phyloP scores from a whole-genome alignment of 371 early-diverging fungal genomes.

The Lichtheimia corymbifera region DNA sequence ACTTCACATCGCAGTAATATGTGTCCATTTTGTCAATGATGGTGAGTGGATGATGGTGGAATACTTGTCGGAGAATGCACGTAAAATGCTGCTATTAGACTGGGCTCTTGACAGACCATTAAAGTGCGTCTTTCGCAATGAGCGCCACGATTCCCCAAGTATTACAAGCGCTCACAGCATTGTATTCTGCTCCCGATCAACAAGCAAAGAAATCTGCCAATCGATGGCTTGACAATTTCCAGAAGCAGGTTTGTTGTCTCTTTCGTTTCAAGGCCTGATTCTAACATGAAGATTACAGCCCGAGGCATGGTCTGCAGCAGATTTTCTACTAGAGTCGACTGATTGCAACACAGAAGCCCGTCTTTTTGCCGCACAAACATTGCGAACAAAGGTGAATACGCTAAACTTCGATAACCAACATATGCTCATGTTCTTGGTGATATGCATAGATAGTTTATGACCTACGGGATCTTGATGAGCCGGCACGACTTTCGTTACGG shows the following conservation, averaged over 20 bases:
- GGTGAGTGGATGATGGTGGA: no score
- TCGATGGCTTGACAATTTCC: slow-evolving; percentile 86
- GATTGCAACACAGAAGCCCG: slow-evolving; percentile 62
- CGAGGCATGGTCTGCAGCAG: slow-evolving; percentile 86
- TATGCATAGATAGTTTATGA: slow-evolving; percentile 73
- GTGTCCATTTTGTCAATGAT: no score
- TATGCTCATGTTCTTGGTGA: not conserved
- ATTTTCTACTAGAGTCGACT: slow-evolving; percentile 66
- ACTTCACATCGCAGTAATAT: no score
- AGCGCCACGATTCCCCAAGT: slow-evolving; percentile 23
- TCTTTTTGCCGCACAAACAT: slow-evolving; percentile 92
- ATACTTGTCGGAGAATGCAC: no score
- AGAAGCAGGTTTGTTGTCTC: slow-evolving; percentile 72
- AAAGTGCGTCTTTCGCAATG: no score
- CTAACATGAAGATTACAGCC: slow-evolving; percentile 46
- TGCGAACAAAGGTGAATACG: slow-evolving; percentile 81
- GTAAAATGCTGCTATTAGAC: no score
- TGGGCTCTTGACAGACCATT: no score
- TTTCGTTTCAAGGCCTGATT: not conserved
- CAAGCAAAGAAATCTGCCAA: slow-evolving; percentile 66
- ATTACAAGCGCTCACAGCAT: slow-evolving; percentile 30
- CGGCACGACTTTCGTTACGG: slow-evolving; percentile 69
- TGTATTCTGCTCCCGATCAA: slow-evolving; percentile 40
- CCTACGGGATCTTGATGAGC: slow-evolving; percentile 70
- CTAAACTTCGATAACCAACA: not conserved